phyloP scores from a whole-genome alignment of 441 rosid species.

The Corymbia citriodora region DNA sequence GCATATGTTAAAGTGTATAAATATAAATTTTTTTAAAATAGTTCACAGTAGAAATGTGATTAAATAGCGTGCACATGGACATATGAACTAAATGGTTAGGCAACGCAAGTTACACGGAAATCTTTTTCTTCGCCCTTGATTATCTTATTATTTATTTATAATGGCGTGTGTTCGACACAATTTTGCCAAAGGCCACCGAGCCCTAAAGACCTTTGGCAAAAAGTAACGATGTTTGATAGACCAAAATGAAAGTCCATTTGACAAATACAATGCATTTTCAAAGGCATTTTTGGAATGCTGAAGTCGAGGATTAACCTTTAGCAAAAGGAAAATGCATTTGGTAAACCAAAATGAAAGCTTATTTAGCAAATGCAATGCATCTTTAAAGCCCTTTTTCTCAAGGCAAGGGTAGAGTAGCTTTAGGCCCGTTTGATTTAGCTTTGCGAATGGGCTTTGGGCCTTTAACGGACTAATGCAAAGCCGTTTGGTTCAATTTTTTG shows the following conservation, averaged over 20 bases:
- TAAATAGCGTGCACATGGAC: neutral
- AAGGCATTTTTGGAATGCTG: neutral
- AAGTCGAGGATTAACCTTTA: neutral
- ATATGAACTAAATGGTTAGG: neutral
- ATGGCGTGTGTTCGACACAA: neutral
- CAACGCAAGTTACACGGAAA: neutral
- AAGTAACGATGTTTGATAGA: neutral
- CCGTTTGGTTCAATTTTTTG: too few relatives aligned
- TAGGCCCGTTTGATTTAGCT: too few relatives aligned
- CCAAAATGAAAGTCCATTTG: neutral
- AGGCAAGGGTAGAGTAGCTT: neutral
- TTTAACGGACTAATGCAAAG: too few relatives aligned
- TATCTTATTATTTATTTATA: too few relatives aligned
- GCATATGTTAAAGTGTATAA: neutral
- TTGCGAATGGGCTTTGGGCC: too few relatives aligned
- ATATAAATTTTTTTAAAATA: too few relatives aligned
- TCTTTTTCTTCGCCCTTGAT: too few relatives aligned
- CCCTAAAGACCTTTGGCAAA: neutral
- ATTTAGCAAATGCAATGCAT: neutral
- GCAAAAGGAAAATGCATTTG: neutral
- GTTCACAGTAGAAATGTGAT: neutral
- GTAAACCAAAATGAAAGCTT: neutral
- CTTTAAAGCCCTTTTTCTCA: neutral
- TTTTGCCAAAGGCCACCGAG: neutral
- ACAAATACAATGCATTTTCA: too few relatives aligned